phyloP scores from a whole-genome alignment of 2,329 filamentous ascomycete species.

The Aspergillus clavatus region DNA sequence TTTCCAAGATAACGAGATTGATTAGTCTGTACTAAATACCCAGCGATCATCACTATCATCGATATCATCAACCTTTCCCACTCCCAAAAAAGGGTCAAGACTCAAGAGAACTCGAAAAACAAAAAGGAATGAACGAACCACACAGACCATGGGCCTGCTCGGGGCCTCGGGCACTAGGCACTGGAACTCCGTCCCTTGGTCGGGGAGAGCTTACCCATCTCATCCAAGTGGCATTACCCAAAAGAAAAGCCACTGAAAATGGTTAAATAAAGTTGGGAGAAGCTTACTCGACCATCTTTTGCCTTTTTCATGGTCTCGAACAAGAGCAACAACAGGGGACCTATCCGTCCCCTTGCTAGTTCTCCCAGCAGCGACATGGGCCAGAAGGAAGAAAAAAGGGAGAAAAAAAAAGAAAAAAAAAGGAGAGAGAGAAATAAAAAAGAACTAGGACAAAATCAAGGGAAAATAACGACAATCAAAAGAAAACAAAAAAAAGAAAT shows the following conservation, averaged over 20 bases:
- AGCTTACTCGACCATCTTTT: conserved; percentile 3
- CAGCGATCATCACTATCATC: too few relatives aligned
- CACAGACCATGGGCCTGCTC: conserved; percentile 1
- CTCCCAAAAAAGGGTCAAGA: background rate
- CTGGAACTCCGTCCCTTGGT: conserved; percentile 10
- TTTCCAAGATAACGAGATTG: background rate
- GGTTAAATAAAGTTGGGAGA: conserved; percentile 10
- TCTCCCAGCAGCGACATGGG: background rate
- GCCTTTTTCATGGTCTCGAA: background rate
- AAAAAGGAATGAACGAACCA: conserved; percentile 3
- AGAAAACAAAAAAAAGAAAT: background rate
- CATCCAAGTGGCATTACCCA: background rate
- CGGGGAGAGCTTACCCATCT: conserved; percentile 5
- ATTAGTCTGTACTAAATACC: too few relatives aligned
- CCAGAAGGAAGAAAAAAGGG: background rate
- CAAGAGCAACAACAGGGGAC: background rate
- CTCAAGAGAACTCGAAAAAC: background rate
- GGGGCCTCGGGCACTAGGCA: conserved; percentile 10
- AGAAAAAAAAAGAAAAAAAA: background rate
- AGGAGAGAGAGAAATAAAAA: conserved; percentile 1
- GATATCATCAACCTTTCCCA: background rate
- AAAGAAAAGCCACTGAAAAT: background rate
- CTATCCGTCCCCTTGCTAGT: conserved; percentile 3
- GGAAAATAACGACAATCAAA: background rate
- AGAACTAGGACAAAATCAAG: conserved; percentile 2